phyloP scores from a whole-genome alignment of 495 filamentous ascomycete genomes.

The Talaromyces liani region DNA sequence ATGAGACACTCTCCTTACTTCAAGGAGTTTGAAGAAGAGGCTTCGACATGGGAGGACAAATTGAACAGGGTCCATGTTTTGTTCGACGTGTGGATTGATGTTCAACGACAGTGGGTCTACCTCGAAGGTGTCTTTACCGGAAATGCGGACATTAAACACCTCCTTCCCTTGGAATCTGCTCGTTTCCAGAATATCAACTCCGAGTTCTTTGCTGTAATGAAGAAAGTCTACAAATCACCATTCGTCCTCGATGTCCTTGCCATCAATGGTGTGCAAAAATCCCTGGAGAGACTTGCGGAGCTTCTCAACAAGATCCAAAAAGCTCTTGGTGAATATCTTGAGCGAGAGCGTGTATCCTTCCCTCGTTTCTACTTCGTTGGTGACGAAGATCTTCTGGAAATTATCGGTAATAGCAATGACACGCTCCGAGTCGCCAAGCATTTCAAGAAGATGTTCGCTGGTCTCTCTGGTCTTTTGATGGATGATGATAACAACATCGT shows the following conservation, averaged over 20 bases:
- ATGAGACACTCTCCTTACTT: conserved; percentile 99
- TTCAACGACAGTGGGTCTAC: conserved; percentile 98
- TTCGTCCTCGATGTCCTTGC: conserved; percentile 91
- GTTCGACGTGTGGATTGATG: conserved; percentile 99
- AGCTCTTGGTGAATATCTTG: conserved; percentile 94
- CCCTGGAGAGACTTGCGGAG: conserved; percentile 86
- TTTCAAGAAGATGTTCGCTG: conserved; percentile 99
- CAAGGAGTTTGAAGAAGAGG: conserved; percentile 97
- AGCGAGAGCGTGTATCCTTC: conserved; percentile 94
- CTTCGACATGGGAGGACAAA: conserved; percentile 94
- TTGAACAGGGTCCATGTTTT: conserved; percentile 94
- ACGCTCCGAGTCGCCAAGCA: conserved; percentile 93
- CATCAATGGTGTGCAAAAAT: conserved; percentile 92
- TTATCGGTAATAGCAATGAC: conserved; percentile 98
- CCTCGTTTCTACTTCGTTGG: conserved; percentile 99
- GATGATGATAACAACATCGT: conserved; percentile 84
- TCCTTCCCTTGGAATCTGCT: conserved; percentile 90
- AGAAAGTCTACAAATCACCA: conserved; percentile 93
- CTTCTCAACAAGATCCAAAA: conserved; percentile 99
- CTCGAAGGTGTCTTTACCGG: conserved; percentile 97
- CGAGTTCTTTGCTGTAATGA: conserved; percentile 96
- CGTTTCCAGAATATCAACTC: conserved; percentile 99
- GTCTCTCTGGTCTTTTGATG: conserved; percentile 80
- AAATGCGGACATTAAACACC: conserved; percentile 97
- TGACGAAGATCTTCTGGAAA: conserved; percentile 97